phyloP scores from a whole-genome alignment of 176 grass and related monocot species.

The Raddia guianensis region DNA sequence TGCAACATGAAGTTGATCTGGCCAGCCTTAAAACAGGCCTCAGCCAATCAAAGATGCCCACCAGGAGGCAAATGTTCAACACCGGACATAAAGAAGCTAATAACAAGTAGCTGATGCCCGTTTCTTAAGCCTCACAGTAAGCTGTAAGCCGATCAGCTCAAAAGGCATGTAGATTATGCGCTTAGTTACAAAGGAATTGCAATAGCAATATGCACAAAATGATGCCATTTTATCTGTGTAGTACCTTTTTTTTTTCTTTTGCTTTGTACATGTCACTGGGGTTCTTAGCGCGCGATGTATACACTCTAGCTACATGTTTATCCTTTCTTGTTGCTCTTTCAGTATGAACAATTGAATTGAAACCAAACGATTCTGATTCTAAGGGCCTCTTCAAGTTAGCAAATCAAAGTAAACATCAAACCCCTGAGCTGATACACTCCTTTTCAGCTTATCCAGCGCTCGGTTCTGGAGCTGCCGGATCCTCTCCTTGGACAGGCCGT shows the following conservation, averaged over 20 bases:
- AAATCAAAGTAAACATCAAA: slow-evolving; percentile 69
- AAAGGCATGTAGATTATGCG: neutral
- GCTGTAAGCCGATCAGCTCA: neutral
- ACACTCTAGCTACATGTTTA: slow-evolving; percentile 5
- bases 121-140: neutral
- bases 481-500: slow-evolving; percentile 80
- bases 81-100: neutral
- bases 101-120: neutral
- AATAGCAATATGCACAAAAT: neutral
- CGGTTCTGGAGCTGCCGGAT: slow-evolving; percentile 80
- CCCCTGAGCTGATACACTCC: slow-evolving; percentile 51
- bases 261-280: neutral
- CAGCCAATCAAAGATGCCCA: neutral
- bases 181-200: neutral
- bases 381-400: slow-evolving; percentile 41
- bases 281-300: too few relatives aligned
- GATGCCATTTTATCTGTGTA: slow-evolving; percentile 7
- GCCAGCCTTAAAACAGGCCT: neutral
- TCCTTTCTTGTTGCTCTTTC: neutral
- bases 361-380: neutral
- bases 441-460: slow-evolving; percentile 71
- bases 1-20: neutral
- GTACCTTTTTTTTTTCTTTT: neutral
- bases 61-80: neutral
- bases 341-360: slow-evolving; percentile 24